These are phyloP conservation scores for Diaporthe sp. DNA, from an alignment of 2,329 filamentous ascomycete genomes.

Conservation along the genomic window DNA sequence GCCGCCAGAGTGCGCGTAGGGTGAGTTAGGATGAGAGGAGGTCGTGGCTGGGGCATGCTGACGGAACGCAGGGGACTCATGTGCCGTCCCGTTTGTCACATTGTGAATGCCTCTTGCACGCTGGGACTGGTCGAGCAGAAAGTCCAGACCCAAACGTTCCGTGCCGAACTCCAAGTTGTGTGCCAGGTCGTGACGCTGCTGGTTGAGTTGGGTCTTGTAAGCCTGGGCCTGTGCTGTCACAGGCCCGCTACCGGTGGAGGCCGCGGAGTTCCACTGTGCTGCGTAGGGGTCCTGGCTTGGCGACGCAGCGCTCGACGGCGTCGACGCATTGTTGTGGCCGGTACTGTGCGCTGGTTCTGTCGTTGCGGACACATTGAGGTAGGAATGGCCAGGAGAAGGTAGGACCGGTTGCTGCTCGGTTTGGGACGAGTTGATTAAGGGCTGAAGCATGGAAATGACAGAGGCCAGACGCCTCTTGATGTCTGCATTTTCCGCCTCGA, in stretches of 20 bases:
- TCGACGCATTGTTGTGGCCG: constrained; percentile 52
- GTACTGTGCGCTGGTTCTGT: constrained; percentile 45
- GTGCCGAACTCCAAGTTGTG: constrained; percentile 73
- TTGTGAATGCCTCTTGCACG: constrained; percentile 67
- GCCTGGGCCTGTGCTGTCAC: constrained; percentile 44
- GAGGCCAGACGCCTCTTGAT: constrained; percentile 78
- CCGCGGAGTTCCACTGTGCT: constrained; percentile 46
- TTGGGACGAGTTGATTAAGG: constrained; percentile 59
- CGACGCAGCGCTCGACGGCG: constrained; percentile 56
- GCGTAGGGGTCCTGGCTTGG: constrained; percentile 48
- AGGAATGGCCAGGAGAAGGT: constrained; percentile 47
- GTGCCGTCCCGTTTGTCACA: constrained; percentile 60
- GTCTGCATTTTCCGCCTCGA: constrained; percentile 84
- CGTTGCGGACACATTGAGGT: constrained; percentile 43
- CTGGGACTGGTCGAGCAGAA: constrained; percentile 75
- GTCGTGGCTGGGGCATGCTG: constrained; percentile 53
- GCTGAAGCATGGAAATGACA: constrained; percentile 75
- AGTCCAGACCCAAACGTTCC: constrained; percentile 80
- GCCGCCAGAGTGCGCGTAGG: constrained; percentile 16
- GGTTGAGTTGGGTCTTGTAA: constrained; percentile 54
- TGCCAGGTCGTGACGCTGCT: constrained; percentile 64
- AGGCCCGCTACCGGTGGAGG: constrained; percentile 44
- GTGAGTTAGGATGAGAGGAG: constrained; percentile 35
- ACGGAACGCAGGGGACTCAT: constrained; percentile 60
- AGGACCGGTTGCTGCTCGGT: constrained; percentile 43